Percentiles rank a stretch among this genome's conserved stretches.
Conservation (phyloP, 768 basidiomycete species). For the Naematelia aurantialba region DNA sequence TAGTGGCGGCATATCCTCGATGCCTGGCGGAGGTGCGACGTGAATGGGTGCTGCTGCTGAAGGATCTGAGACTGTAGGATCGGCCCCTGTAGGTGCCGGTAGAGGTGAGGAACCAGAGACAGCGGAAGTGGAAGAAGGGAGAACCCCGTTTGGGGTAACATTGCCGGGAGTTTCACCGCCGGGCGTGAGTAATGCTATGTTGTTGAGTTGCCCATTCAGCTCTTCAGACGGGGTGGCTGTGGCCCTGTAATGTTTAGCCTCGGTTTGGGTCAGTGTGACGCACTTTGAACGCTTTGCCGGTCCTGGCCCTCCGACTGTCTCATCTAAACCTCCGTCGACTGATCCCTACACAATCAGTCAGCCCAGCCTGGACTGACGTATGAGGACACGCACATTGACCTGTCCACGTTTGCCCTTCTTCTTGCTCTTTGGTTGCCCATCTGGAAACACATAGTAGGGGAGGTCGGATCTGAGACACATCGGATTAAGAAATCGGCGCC, state of each 20-base stretch:
- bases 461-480: constrained; percentile 27
- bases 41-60: constrained; percentile 5
- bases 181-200: not conserved
- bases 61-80: constrained; percentile 14
- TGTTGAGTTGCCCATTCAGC: not conserved
- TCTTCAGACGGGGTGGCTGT: constrained; percentile 26
- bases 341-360: constrained; percentile 12
- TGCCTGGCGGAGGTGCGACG: constrained; percentile 36
- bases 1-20: constrained; percentile 34
- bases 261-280: constrained; percentile 2
- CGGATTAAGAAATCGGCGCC: not conserved
- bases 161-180: not conserved
- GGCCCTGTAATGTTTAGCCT: constrained; percentile 12
- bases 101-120: constrained; percentile 2
- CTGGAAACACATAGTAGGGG: constrained; percentile 43
- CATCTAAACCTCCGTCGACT: constrained; percentile 24
- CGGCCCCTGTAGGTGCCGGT: constrained; percentile 24
- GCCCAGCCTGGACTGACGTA: not conserved
- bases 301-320: constrained; percentile 29
- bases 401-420: constrained; percentile 42
- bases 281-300: constrained; percentile 43
- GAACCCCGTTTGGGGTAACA: not conserved
- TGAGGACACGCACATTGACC: constrained; percentile 22
- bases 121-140: not conserved
- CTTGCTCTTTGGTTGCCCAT: constrained; percentile 43